Conservation (phyloP, 2,329 filamentous ascomycete species). For the Botrytis porri region DNA sequence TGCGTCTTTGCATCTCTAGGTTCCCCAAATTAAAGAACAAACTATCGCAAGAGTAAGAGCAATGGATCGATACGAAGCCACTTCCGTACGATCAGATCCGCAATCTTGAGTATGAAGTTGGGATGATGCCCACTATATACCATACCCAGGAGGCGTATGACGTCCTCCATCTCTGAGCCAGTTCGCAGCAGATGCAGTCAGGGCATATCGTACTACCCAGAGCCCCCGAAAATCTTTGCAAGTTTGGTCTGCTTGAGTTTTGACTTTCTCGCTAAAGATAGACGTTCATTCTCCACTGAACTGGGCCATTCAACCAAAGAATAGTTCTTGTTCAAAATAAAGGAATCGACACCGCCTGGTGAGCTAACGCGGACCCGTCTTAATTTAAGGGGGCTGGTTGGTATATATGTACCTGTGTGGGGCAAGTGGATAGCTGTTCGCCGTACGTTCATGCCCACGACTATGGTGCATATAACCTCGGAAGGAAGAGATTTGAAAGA, state of each 20-base stretch:
- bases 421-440: conserved; percentile 3
- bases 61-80: background rate
- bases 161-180: background rate
- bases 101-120: background rate
- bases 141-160: background rate
- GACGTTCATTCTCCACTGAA: background rate
- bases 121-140: background rate
- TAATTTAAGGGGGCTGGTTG: conserved; percentile 14
- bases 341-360: background rate
- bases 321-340: background rate
- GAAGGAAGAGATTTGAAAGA: background rate
- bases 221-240: background rate
- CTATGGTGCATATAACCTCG: conserved; percentile 18
- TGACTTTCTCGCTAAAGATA: background rate
- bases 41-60: background rate
- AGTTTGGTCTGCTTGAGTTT: background rate
- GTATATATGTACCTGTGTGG: conserved; percentile 4
- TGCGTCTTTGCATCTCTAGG: background rate
- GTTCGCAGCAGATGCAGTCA: background rate
- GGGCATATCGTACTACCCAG: background rate
- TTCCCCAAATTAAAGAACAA: background rate
- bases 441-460: conserved; percentile 17
- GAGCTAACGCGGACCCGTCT: background rate
- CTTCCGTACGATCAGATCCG: background rate
- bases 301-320: background rate